These are phyloP conservation scores for Boletellus sp. DNA, from an alignment of 1,284 basidiomycete species.

Conservation along the genomic window DNA sequence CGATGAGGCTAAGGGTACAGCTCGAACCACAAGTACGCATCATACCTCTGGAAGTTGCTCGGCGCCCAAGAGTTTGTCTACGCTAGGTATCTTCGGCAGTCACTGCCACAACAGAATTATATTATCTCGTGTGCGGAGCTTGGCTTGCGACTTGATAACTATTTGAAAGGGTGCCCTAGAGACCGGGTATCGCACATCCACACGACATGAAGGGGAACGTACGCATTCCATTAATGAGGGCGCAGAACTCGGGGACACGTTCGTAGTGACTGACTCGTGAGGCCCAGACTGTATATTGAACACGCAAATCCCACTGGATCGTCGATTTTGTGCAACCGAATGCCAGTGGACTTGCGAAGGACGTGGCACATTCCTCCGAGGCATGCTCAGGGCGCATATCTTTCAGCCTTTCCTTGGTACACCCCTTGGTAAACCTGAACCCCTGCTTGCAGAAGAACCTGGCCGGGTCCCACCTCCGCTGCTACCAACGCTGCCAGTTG, in stretches of 20 bases:
- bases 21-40: no score
- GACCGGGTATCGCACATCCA: conserved; percentile 3
- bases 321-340: neutral
- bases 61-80: no score
- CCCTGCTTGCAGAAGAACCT: conserved; percentile 25
- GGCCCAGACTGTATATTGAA: neutral
- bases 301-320: neutral
- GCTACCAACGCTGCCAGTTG: conserved; percentile 23
- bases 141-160: neutral
- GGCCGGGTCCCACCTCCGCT: conserved; percentile 22
- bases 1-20: no score
- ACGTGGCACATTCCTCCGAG: neutral
- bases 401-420: conserved; percentile 23
- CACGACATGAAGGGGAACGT: neutral
- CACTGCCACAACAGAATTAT: no score
- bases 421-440: conserved; percentile 26
- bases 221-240: conserved; percentile 4
- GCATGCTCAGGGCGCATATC: neutral
- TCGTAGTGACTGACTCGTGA: conserved; percentile 1
- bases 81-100: no score
- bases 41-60: no score
- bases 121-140: neutral
- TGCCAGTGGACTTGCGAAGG: neutral
- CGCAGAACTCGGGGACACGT: neutral
- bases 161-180: neutral